Base-by-base conservation (phyloP, 768 basidiomycete genomes). In the Gymnopilus junonius region DNA sequence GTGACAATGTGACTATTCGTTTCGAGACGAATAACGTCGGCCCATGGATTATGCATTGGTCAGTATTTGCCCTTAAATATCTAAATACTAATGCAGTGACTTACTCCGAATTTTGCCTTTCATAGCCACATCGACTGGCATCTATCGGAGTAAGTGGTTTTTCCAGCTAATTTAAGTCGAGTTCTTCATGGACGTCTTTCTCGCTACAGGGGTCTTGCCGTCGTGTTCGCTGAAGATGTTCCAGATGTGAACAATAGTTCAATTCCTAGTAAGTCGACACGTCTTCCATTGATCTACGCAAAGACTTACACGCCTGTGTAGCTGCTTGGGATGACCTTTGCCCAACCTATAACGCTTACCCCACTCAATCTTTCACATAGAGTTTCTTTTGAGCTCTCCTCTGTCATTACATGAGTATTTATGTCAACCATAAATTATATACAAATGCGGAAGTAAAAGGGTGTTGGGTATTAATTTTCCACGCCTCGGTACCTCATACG, bases 1-100 rank as follows among this genome's bases (percentile, higher is more conserved):
- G 58, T 12, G 79, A 79, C 62, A 77, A 78, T 35, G 81, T 84
- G 32, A 83, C 82, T 10, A 79, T 90, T 50, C 80, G 87, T 31
- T 89, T 86, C 57, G 31, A 27, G 34, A 65, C 64, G 2, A 55
- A 65, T 39, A 65, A 65, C 37, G 60, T 55, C 14, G 64, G 64
- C 14, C 64, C 64, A 8, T 56, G 50, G 55, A 23, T 64, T 31
- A 29, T 61, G 55, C 21, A 63, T 43, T 60, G 56, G 57, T 60
- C 5, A 42, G 63, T 58, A 7, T 15, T 23, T n/a, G n/a, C n/a
- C n/a, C n/a, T 14, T 12, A 25, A 11, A 21, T n/a, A n/a, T 27
- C 8, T 10, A 15, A 35, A 14, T 21, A 14, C 17, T 58, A n/a
- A 34, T 40, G 21, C 12, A 39, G 35, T 17, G 20, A 8, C n/a